Evolutionary conservation across 495 filamentous ascomycete genomes (phyloP).

Genomic region (Penicillium steckii): DNA sequence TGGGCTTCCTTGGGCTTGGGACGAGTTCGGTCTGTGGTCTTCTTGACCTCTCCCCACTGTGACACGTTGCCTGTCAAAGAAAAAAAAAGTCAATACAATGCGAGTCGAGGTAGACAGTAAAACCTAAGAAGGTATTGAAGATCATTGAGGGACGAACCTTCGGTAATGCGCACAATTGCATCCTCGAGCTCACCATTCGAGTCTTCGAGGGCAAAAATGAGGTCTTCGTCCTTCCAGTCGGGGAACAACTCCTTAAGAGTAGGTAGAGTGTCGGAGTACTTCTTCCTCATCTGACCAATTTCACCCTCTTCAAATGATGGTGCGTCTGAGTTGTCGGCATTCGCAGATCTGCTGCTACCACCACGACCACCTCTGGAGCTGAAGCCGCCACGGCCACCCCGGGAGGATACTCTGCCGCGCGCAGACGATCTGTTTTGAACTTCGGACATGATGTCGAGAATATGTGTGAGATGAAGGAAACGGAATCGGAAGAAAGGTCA

Average conservation of each 20-base stretch:
- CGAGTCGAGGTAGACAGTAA: constrained; percentile 1
- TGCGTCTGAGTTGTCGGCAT: constrained; percentile 59
- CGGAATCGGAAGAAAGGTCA: constrained; percentile 33
- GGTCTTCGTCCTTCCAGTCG: constrained; percentile 87
- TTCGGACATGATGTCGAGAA: constrained; percentile 76
- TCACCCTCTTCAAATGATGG: constrained; percentile 76
- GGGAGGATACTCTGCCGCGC: constrained; percentile 77
- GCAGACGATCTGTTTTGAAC: constrained; percentile 75
- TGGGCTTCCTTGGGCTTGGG: constrained; percentile 78
- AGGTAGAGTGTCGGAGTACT: constrained; percentile 70
- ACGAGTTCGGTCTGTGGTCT: constrained; percentile 75
- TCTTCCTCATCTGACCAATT: constrained; percentile 85
- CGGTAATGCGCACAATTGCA: constrained; percentile 84
- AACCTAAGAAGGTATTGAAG: not conserved
- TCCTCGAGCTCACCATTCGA: constrained; percentile 82
- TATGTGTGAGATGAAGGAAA: constrained; percentile 37
- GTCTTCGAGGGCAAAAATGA: constrained; percentile 88
- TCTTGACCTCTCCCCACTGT: constrained; percentile 94
- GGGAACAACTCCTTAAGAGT: constrained; percentile 88
- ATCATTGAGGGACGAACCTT: constrained; percentile 58
- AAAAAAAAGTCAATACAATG: constrained; percentile 23
- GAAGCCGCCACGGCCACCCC: constrained; percentile 82
- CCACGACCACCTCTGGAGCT: constrained; percentile 69
- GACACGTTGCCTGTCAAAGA: constrained; percentile 69
- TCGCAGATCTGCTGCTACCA: constrained; percentile 65